Evolutionary conservation across 306 rosid species (phyloP), one percentile per base, ranked within the genome.

Genomic region (Quillaja saponaria): DNA sequence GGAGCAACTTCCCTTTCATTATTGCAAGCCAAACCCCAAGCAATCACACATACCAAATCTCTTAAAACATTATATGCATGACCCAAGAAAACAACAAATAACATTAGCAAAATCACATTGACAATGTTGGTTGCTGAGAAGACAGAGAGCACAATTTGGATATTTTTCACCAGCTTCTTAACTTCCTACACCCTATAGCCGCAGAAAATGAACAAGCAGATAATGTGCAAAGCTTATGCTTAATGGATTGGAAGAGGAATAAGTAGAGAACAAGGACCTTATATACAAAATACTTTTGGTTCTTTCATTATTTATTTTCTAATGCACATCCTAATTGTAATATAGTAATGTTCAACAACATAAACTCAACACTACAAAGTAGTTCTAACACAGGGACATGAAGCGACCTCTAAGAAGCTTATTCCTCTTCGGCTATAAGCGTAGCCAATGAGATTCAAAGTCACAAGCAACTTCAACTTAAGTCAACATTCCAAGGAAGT

Each of bases 401-500:
- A 41, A n/a, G 55, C 40, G 40, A 35, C 53, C 42, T 11, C 12
- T 20, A 14, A 38, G 13, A 49, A 39, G 33, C 15, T 13, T 31
- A 58, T 50, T 61, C 20, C 63, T n/a, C 1, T 48, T 46, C 3
- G 16, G 10, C 9, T 19, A 13, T 13, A 13, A 3, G 13, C 25
- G 2, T 25, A 25, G 31, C 31, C 31, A 25, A 25, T 1, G 31
- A 25, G 31, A 4, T 25, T 2, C 31, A 25, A 25, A 25, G 2
- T 25, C 4, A 25, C 4, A 25, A 1, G 4, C 31, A 25, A 25
- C 31, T 25, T 25, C 31, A 25, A 25, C 31, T 25, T 1, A 25
- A 41, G 87, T 85, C 20, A 84, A 0, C 58, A 84, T 9, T 6
- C 97, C 97, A 3, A 85, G 69, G 14, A 76, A 52, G 70, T 87